Conservation (phyloP, 1,284 basidiomycete species). For the Pholiota adiposa region DNA sequence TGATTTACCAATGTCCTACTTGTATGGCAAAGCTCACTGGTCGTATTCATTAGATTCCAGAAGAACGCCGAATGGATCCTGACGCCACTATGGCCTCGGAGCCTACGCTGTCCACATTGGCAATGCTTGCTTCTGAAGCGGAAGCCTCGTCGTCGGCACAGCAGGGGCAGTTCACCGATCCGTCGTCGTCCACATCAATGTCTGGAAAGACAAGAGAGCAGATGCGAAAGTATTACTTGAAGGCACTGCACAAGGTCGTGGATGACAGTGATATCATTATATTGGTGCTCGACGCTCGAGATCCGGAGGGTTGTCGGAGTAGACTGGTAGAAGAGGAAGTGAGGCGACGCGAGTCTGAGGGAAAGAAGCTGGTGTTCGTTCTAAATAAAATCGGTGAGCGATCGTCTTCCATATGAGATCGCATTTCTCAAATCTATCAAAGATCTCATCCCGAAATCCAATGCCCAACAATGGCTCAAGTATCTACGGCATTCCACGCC, state of each 20-base stretch:
- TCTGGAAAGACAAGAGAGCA: constrained; percentile 66
- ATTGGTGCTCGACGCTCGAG: constrained; percentile 87
- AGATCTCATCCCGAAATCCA: constrained; percentile 91
- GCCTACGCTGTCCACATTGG: constrained; percentile 64
- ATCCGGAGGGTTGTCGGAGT: constrained; percentile 90
- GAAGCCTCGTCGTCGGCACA: constrained; percentile 31
- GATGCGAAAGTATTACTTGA: constrained; percentile 70
- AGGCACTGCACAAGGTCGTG: constrained; percentile 88
- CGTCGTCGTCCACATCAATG: constrained; percentile 34
- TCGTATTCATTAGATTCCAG: constrained; percentile 30
- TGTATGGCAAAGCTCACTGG: constrained; percentile 7
- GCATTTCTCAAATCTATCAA: background rate
- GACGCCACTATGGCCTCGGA: constrained; percentile 77
- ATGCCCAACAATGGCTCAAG: constrained; percentile 90
- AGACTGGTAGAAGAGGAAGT: constrained; percentile 91
- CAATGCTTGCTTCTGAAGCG: constrained; percentile 40
- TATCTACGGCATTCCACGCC: constrained; percentile 92
- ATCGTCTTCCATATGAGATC: background rate
- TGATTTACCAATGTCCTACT: constrained; percentile 18
- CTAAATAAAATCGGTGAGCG: constrained; percentile 90
- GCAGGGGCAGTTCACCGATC: constrained; percentile 33
- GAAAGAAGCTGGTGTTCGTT: constrained; percentile 89
- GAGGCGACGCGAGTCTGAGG: constrained; percentile 78
- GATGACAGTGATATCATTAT: constrained; percentile 93
- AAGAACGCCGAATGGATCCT: constrained; percentile 42